Percentiles rank a stretch among this genome's conserved stretches.
Conservation (phyloP, 257 asterid species). For the Nicotiana sylvestris region DNA sequence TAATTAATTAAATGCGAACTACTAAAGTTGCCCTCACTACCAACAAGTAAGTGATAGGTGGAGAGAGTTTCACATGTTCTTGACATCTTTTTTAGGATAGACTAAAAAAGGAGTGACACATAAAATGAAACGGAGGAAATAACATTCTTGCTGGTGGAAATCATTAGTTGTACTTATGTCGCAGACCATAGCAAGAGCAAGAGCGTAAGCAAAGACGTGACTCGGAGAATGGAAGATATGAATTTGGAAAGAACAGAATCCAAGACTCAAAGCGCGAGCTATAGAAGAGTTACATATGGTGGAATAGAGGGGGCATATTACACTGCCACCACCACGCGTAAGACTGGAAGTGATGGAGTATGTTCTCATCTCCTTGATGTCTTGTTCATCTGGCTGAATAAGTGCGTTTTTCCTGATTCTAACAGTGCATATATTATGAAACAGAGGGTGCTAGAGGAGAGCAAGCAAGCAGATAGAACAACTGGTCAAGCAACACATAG, state of each 20-base stretch:
- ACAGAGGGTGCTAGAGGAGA: slow-evolving; percentile 71
- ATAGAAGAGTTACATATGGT: slow-evolving; percentile 71
- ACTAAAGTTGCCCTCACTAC: no score
- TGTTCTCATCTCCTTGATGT: slow-evolving; percentile 10
- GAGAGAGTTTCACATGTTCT: no score
- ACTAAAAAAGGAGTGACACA: no score
- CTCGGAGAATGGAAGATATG: slow-evolving; percentile 10
- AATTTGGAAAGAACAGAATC: slow-evolving; percentile 25
- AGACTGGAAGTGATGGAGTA: slow-evolving; percentile 65
- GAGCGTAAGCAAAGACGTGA: slow-evolving; percentile 18
- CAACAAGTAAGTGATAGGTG: no score
- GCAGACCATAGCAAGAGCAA: slow-evolving; percentile 34
- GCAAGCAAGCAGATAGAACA: slow-evolving; percentile 68
- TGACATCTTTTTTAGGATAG: no score
- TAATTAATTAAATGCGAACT: no score
- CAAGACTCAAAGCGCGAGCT: slow-evolving; percentile 34
- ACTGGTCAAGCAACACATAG: slow-evolving; percentile 80
- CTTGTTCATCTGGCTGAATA: neutral
- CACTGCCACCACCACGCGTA: slow-evolving; percentile 54
- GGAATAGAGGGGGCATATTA: slow-evolving; percentile 71
- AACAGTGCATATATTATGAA: neutral
- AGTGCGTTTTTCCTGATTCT: neutral
- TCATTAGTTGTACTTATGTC: neutral
- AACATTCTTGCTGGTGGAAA: neutral
- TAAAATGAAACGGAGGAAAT: no score